These are phyloP conservation scores for Pyrus bretschneideri DNA, from an alignment of 306 rosid species.

Conservation along the genomic window DNA sequence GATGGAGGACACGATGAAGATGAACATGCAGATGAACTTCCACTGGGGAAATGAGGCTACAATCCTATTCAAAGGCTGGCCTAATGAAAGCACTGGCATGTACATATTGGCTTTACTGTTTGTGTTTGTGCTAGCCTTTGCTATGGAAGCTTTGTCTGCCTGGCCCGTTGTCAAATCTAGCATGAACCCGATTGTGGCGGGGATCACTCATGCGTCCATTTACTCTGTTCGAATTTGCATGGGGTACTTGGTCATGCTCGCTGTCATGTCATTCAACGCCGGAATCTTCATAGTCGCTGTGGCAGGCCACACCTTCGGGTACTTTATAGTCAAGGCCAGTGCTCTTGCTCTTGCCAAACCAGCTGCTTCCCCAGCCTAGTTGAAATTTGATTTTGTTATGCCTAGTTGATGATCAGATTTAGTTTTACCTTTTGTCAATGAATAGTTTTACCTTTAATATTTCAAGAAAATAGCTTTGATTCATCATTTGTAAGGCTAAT, in stretches of 20 bases:
- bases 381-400: conserved; percentile 19
- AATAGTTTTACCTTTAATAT: too few relatives aligned
- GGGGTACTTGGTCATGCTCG: conserved; percentile 57
- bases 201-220: conserved; percentile 17
- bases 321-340: conserved; percentile 35
- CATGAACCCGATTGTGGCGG: conserved; percentile 11
- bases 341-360: conserved; percentile 21
- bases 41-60: conserved; percentile 63
- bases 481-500: neutral
- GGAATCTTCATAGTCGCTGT: conserved; percentile 68
- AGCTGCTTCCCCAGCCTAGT: neutral
- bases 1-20: neutral
- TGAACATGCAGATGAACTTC: conserved; percentile 48
- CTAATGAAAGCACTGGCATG: conserved; percentile 41
- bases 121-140: conserved; percentile 42
- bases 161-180: conserved; percentile 18
- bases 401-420: neutral
- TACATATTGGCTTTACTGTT: conserved; percentile 51
- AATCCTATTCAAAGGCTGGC: conserved; percentile 58
- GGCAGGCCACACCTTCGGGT: conserved; percentile 57
- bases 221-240: conserved; percentile 36
- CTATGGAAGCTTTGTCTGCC: conserved; percentile 36
- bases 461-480: neutral
- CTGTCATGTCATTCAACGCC: conserved; percentile 66
- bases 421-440: neutral